phyloP scores from a whole-genome alignment of 2,329 filamentous ascomycete species.

The Cordyceps tenuipes region DNA sequence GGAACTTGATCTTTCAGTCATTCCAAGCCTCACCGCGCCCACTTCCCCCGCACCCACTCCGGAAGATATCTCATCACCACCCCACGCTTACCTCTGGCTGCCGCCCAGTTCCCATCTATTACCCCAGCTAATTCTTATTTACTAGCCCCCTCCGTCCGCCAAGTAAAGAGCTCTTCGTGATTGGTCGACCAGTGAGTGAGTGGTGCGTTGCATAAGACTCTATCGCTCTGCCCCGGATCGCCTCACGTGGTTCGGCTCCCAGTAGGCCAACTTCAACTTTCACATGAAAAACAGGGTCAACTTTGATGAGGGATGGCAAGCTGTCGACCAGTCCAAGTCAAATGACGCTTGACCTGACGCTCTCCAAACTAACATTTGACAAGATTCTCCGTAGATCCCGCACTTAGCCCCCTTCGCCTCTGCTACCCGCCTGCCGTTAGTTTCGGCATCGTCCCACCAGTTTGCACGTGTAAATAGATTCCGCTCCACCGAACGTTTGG shows the following conservation, averaged over 20 bases:
- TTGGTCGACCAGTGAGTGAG: constrained; percentile 2
- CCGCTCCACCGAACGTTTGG: background rate
- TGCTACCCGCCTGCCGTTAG: constrained; percentile 7
- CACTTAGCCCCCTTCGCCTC: background rate
- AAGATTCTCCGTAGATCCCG: background rate
- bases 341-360: background rate
- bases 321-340: background rate
- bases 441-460: background rate
- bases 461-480: constrained; percentile 2
- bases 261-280: background rate
- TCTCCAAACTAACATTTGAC: background rate
- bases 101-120: background rate
- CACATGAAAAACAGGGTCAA: background rate
- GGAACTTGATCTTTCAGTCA: background rate
- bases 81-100: constrained; percentile 9
- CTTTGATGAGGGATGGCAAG: background rate
- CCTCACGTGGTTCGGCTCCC: background rate
- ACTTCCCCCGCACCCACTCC: constrained; percentile 1
- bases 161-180: background rate
- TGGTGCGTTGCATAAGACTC: background rate
- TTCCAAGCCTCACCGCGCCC: background rate
- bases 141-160: background rate
- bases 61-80: background rate
- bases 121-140: constrained; percentile 12
- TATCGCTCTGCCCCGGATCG: background rate